Percentiles rank a stretch among this genome's conserved stretches.
Evolutionary conservation across 768 basidiomycete genomes (phyloP).

Genomic region (Boletus pseudo-olivaceus): DNA sequence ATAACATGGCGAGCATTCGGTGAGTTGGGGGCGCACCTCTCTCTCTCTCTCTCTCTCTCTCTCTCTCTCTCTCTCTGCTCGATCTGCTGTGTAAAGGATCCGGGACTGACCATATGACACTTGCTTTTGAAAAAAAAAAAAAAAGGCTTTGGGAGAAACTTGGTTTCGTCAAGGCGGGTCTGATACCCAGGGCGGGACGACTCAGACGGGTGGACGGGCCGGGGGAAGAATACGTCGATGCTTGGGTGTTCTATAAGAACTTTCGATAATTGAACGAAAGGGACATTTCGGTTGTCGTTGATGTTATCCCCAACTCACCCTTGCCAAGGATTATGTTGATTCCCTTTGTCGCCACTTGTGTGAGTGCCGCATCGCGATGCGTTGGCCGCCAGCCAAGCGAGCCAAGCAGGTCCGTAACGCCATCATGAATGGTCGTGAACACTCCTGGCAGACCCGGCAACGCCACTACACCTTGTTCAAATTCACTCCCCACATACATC

Average conservation of each 20-base stretch:
- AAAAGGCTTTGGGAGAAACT: conserved; percentile 72
- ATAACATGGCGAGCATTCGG: conserved; percentile 74
- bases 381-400: not conserved
- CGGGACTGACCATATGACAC: not conserved
- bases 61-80: not conserved
- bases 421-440: not conserved
- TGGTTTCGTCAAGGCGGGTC: conserved; percentile 74
- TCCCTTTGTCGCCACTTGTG: not conserved
- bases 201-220: conserved; percentile 61
- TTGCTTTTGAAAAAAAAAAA: not conserved
- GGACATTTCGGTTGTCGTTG: not conserved
- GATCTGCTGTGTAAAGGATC: not conserved
- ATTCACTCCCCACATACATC: not conserved
- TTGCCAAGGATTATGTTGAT: not conserved
- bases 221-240: conserved; percentile 87
- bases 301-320: not conserved
- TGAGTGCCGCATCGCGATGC: not conserved
- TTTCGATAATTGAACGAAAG: conserved; percentile 41
- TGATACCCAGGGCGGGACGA: conserved; percentile 73
- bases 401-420: not conserved
- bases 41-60: not conserved
- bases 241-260: conserved; percentile 79
- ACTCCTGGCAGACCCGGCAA: not conserved
- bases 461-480: not conserved
- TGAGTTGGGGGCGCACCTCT: conserved; percentile 17